Evolutionary conservation across 176 grass and related monocot species (phyloP).

Genomic region (Musa troglodytarum): DNA sequence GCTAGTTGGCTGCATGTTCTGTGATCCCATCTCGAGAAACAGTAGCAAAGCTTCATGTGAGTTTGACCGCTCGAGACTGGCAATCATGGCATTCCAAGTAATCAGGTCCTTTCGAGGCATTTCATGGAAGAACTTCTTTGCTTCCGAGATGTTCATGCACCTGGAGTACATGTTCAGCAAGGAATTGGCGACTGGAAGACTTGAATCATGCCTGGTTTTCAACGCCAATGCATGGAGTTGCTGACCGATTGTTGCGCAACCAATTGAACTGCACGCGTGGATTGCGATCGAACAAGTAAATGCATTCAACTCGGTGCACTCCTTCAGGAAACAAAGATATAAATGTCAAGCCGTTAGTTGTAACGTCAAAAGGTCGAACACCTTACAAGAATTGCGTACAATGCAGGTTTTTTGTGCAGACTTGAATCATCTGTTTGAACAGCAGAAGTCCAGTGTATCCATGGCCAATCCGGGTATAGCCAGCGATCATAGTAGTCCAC

Average conservation of each 20-base stretch:
- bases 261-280: conserved; percentile 25
- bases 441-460: conserved; percentile 18
- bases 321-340: conserved; percentile 26
- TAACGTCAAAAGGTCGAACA: background rate
- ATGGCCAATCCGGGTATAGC: conserved; percentile 26
- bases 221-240: conserved; percentile 36
- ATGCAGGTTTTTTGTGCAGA: background rate
- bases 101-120: conserved; percentile 34
- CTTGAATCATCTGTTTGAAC: conserved; percentile 39
- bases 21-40: conserved; percentile 26
- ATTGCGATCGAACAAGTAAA: conserved; percentile 41
- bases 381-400: background rate
- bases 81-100: conserved; percentile 59
- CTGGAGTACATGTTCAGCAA: conserved; percentile 42
- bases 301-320: conserved; percentile 33
- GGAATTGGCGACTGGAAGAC: conserved; percentile 42
- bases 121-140: conserved; percentile 37
- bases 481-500: conserved; percentile 53
- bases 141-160: conserved; percentile 30
- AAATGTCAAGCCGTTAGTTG: background rate
- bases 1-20: conserved; percentile 22
- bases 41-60: conserved; percentile 40
- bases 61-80: conserved; percentile 24
- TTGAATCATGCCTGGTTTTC: conserved; percentile 30
- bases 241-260: conserved; percentile 24